phyloP scores from a whole-genome alignment of 768 basidiomycete genomes.

The Melanogaster broomeanus region DNA sequence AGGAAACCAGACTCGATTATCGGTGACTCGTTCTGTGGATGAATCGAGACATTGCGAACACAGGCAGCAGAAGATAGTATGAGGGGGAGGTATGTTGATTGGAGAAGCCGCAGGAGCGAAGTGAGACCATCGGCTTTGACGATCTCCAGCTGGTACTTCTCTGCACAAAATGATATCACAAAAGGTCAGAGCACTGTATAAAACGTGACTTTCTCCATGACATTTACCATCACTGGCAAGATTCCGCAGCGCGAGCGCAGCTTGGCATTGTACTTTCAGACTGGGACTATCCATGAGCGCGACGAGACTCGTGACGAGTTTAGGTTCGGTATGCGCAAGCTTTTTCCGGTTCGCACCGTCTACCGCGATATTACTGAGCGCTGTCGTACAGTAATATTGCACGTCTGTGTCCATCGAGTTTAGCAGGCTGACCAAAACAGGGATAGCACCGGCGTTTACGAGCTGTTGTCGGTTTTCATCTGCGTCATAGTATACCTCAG shows the following conservation, averaged over 20 bases:
- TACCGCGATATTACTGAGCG: slow-evolving; percentile 97
- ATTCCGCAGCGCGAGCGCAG: slow-evolving; percentile 93
- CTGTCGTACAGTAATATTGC: slow-evolving; percentile 99
- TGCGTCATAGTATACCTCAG: slow-evolving; percentile 33
- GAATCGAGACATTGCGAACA: slow-evolving; percentile 98
- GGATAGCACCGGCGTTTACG: slow-evolving; percentile 97
- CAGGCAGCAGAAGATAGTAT: slow-evolving; percentile 98
- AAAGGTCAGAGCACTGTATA: slow-evolving; percentile 1
- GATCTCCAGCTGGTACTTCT: slow-evolving; percentile 98
- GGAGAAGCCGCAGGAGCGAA: slow-evolving; percentile 89
- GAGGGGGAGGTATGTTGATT: slow-evolving; percentile 95
- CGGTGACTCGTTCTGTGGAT: slow-evolving; percentile 97
- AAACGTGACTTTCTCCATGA: slow-evolving; percentile 14
- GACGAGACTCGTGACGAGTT: slow-evolving; percentile 90
- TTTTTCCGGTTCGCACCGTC: slow-evolving; percentile 95
- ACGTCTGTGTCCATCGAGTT: slow-evolving; percentile 99
- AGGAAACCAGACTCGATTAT: slow-evolving; percentile 99
- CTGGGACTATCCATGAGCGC: slow-evolving; percentile 96
- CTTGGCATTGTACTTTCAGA: slow-evolving; percentile 98
- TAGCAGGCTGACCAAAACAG: slow-evolving; percentile 90
- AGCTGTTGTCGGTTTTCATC: slow-evolving; percentile 99
- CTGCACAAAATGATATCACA: slow-evolving; percentile 40
- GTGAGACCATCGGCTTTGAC: slow-evolving; percentile 93
- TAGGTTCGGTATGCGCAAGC: slow-evolving; percentile 91
- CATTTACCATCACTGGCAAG: slow-evolving; percentile 91